phyloP scores from a whole-genome alignment of 2,329 filamentous ascomycete genomes.

The Chaetomium sp. region DNA sequence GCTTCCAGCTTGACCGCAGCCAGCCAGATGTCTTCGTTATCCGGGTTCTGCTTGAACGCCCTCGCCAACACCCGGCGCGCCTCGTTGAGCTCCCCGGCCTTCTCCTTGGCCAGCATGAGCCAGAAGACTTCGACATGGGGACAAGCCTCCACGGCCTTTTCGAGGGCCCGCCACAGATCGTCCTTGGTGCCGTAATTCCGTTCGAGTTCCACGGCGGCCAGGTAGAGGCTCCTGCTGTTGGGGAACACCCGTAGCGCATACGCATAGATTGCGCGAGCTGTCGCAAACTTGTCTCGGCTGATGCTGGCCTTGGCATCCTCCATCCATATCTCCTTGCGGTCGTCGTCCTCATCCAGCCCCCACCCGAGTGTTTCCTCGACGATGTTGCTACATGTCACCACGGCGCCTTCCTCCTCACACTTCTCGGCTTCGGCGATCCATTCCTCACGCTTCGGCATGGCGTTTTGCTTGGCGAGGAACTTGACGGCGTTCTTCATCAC shows the following conservation, averaged over 20 bases:
- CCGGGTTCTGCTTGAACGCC: conserved; percentile 92
- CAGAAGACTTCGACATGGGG: conserved; percentile 89
- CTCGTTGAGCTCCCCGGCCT: conserved; percentile 82
- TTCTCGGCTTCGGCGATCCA: conserved; percentile 96
- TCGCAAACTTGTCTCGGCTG: conserved; percentile 80
- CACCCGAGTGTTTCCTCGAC: conserved; percentile 91
- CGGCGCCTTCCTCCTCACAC: conserved; percentile 88
- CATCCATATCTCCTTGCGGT: conserved; percentile 93
- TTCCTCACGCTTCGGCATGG: conserved; percentile 96
- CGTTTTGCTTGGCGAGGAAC: conserved; percentile 83
- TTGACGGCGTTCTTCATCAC: conserved; percentile 95
- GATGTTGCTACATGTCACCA: conserved; percentile 84
- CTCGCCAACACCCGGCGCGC: conserved; percentile 82
- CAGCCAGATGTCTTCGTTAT: conserved; percentile 98
- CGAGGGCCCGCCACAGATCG: conserved; percentile 79
- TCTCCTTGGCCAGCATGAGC: conserved; percentile 95
- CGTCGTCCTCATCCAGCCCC: conserved; percentile 92
- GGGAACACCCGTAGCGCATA: conserved; percentile 89
- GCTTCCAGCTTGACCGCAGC: conserved; percentile 95
- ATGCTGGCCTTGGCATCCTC: conserved; percentile 87
- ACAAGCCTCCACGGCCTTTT: conserved; percentile 92
- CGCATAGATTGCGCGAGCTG: conserved; percentile 88
- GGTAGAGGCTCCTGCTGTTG: conserved; percentile 85
- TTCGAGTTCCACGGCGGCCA: conserved; percentile 88
- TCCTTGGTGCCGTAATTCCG: conserved; percentile 85